Conservation (phyloP, 1,284 basidiomycete genomes). For the Stygiomarasmius scandens region DNA sequence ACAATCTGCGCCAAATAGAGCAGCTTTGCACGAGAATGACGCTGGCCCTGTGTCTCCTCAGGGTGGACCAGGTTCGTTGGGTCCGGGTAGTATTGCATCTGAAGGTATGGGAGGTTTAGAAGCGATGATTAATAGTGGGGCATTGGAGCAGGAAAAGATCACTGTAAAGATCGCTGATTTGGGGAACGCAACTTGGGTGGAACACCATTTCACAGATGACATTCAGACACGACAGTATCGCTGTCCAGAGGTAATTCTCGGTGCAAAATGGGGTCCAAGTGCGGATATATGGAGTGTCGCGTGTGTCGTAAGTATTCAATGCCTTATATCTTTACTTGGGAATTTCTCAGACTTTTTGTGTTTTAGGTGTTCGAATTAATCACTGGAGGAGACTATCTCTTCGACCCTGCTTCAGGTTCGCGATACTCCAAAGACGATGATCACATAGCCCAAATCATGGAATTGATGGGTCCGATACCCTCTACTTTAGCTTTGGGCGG, state of each 20-base stretch:
- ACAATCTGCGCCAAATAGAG: slow-evolving; percentile 10
- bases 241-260: slow-evolving; percentile 96
- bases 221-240: slow-evolving; percentile 98
- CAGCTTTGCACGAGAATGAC: background rate
- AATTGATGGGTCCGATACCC: slow-evolving; percentile 91
- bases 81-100: background rate
- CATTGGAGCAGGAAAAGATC: slow-evolving; percentile 67
- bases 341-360: background rate
- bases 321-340: slow-evolving; percentile 10
- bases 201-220: slow-evolving; percentile 94
- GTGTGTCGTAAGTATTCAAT: slow-evolving; percentile 71
- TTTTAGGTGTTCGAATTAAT: slow-evolving; percentile 86
- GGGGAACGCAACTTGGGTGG: slow-evolving; percentile 89
- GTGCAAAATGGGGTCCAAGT: slow-evolving; percentile 91
- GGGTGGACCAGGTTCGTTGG: background rate
- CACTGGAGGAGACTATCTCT: slow-evolving; percentile 89
- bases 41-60: background rate
- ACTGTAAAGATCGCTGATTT: slow-evolving; percentile 99
- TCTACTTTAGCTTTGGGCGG: slow-evolving; percentile 86
- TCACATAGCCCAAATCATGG: slow-evolving; percentile 98
- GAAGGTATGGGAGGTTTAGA: background rate
- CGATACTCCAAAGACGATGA: slow-evolving; percentile 93
- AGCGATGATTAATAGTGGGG: background rate
- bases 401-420: slow-evolving; percentile 79
- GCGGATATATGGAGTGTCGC: slow-evolving; percentile 98